Evolutionary conservation across 495 filamentous ascomycete genomes (phyloP).

Genomic region (Neurospora tetraspora): DNA sequence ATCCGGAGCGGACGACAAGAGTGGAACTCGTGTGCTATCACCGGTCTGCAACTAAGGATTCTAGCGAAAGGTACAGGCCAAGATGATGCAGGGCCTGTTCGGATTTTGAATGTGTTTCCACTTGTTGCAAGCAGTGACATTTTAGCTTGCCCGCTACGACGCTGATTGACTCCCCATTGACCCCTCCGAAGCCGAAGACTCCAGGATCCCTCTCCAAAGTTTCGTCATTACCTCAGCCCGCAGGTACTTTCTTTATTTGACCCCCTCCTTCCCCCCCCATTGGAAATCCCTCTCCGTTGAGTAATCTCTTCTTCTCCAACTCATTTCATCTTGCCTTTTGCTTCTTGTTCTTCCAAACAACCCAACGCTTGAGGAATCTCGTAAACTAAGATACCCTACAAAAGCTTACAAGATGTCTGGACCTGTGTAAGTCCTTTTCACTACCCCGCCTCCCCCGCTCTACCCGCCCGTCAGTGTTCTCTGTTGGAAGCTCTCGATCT

Average conservation of each 20-base stretch:
- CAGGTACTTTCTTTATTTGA: slow-evolving; percentile 4
- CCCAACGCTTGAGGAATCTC: slow-evolving; percentile 1
- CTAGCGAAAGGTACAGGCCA: slow-evolving; percentile 2
- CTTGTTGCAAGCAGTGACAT: slow-evolving; percentile 5
- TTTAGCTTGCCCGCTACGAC: slow-evolving; percentile 3
- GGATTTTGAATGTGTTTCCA: slow-evolving; percentile 16
- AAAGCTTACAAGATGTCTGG: slow-evolving; percentile 36
- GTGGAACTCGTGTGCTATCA: neutral
- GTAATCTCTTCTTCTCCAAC: slow-evolving; percentile 10
- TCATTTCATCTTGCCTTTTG: slow-evolving; percentile 1
- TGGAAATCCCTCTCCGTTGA: slow-evolving; percentile 13
- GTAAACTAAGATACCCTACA: slow-evolving; percentile 6
- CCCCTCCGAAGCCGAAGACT: slow-evolving; percentile 19
- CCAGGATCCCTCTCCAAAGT: slow-evolving; percentile 18
- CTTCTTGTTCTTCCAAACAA: neutral
- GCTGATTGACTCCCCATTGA: slow-evolving; percentile 5
- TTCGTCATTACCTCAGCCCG: slow-evolving; percentile 21
- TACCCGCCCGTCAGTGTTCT: slow-evolving; percentile 7
- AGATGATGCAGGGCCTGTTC: slow-evolving; percentile 22
- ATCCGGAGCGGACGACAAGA: neutral
- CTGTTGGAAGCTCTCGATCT: neutral
- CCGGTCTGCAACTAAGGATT: neutral
- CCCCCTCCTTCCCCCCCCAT: slow-evolving; percentile 11
- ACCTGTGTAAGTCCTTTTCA: slow-evolving; percentile 38
- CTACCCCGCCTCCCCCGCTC: slow-evolving; percentile 21